A percentile compares a stretch with the other conserved stretches of the same genome.
phyloP scores from a whole-genome alignment of 306 rosid genomes.

The Glycyrrhiza uralensis region DNA sequence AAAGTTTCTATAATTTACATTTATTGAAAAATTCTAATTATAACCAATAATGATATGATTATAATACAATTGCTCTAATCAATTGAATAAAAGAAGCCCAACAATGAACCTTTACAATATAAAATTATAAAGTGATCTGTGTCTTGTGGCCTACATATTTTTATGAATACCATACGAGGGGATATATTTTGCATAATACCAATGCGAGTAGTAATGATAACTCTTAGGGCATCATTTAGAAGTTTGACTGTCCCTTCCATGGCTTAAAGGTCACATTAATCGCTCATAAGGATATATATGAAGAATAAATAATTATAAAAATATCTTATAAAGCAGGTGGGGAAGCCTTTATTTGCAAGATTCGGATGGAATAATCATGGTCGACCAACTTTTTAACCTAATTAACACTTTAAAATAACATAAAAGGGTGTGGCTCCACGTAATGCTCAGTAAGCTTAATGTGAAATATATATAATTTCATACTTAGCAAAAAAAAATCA shows the following conservation, averaged over 20 bases:
- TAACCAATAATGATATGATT: too few relatives aligned
- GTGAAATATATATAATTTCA: not conserved
- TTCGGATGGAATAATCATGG: conserved; percentile 1
- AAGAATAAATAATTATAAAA: not conserved
- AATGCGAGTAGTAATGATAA: too few relatives aligned
- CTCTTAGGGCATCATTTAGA: not conserved
- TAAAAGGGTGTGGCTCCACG: conserved; percentile 10
- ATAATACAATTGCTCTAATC: too few relatives aligned
- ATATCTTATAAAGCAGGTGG: conserved; percentile 13
- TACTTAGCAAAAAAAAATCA: too few relatives aligned
- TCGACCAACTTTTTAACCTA: not conserved
- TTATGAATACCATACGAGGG: too few relatives aligned
- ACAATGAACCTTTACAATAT: too few relatives aligned
- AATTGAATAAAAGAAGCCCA: too few relatives aligned
- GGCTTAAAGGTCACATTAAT: conserved; percentile 28
- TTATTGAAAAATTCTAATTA: too few relatives aligned
- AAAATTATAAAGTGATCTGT: too few relatives aligned
- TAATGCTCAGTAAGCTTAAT: conserved; percentile 10
- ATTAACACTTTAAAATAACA: not conserved
- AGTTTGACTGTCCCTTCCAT: conserved; percentile 28
- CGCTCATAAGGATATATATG: not conserved
- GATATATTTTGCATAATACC: too few relatives aligned
- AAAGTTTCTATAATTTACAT: too few relatives aligned
- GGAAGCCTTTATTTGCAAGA: conserved; percentile 9
- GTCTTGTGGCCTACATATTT: too few relatives aligned